Conservation (phyloP, 139 green algal genomes). For the Limnomonas spitsbergensis region DNA sequence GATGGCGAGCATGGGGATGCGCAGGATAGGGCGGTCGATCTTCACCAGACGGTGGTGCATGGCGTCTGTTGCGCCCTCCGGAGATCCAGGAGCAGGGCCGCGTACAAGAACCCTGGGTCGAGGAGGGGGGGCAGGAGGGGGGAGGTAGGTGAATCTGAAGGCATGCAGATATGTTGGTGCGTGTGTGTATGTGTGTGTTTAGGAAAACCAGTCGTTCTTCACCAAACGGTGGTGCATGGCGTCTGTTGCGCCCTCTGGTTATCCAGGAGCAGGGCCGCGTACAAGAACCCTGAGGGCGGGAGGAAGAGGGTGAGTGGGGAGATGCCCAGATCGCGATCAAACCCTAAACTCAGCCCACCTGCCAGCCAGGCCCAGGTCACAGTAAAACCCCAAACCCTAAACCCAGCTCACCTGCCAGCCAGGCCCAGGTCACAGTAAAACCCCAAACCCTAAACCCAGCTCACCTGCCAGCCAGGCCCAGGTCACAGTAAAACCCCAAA, state of each 20-base stretch:
- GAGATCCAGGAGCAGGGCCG: constrained; percentile 8
- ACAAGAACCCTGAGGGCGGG: constrained; percentile 75
- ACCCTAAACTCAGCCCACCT: too few species aligned
- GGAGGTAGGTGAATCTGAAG: too few species aligned
- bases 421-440: too few species aligned
- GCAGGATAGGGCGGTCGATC: constrained; percentile 75
- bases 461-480: too few species aligned
- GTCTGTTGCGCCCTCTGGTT: neutral
- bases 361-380: too few species aligned
- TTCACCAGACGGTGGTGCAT: constrained; percentile 48
- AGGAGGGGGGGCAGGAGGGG: constrained; percentile 5
- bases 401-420: too few species aligned
- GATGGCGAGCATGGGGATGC: constrained; percentile 85
- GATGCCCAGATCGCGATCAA: too few species aligned
- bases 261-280: constrained; percentile 18
- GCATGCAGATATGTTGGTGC: too few species aligned
- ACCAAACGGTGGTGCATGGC: constrained; percentile 40
- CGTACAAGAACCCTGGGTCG: constrained; percentile 75
- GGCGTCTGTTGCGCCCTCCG: neutral
- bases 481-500: too few species aligned
- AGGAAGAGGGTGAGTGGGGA: neutral
- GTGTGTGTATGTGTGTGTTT: constrained; percentile 85
- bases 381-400: too few species aligned
- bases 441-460: too few species aligned
- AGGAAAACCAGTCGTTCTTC: constrained; percentile 72